Base-by-base conservation (phyloP, 1,284 basidiomycete species). In the Fistulinella staudtii region DNA sequence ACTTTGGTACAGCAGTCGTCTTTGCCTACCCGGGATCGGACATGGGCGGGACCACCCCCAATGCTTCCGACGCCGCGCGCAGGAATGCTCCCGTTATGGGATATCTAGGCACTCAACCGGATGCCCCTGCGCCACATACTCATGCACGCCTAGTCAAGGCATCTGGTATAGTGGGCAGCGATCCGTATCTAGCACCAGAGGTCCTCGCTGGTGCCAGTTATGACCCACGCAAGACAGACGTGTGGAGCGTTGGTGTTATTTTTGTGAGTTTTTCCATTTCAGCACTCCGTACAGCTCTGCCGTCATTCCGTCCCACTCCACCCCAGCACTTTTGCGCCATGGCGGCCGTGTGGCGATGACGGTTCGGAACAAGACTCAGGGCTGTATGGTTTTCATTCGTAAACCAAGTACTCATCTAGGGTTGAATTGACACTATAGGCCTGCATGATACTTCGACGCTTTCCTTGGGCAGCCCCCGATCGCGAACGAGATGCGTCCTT, bases 401-500 rank as follows among this genome's bases (percentile, higher is more conserved):
- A 41, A 52, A 14, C n/a, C 23, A 7, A 22, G 25, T 39, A 33
- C 60, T 65, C 31, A 64, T 37, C 18, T 13, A 31, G 15, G 11
- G 29, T 30, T 8, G 29, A n/a, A 14, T 30, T 30, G 29, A 8
- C 29, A 17, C 40, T 18, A 23, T 36, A 63, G 60, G 60, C 65
- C 1, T 99, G 96, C 74, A 99, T 99, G 96, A 76, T 96, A 50
- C 78, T 99, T 36, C 79, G 95, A 40, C 80, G 96, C 39, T 99
- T 99, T 76, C 96, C 96, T 2, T 99, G 96, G 96, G 98, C 94
- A 70, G 87, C 98, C 47, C 94, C 95, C 18, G 95, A 99, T 66
- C 76, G 84, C 58, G 96, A 96, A 77, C 82, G 83, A 24, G 96
- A 99, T 62, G 80, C 89, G 42, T 89, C 85, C 61, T 99, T 92